phyloP scores from a whole-genome alignment of 768 basidiomycete species.

The Rhizopogon vulgaris region DNA sequence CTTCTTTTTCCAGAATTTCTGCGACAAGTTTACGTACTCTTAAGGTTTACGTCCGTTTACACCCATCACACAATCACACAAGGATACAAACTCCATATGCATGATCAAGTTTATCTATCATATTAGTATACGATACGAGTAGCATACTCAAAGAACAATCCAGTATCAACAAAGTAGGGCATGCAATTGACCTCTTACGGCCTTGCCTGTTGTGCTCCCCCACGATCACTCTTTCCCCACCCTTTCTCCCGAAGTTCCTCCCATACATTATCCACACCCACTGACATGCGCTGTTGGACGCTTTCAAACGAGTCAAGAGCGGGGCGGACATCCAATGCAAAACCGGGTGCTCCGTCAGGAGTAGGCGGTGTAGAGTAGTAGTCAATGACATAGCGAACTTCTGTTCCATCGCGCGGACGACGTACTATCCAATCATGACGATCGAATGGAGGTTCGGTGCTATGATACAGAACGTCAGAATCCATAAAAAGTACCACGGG shows the following conservation, averaged over 20 bases:
- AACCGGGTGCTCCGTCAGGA: slow-evolving; percentile 88
- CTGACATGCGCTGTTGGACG: slow-evolving; percentile 63
- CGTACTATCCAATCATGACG: slow-evolving; percentile 97
- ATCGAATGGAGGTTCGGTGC: slow-evolving; percentile 91
- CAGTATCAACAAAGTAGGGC: not conserved
- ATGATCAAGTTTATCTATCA: too few relatives aligned
- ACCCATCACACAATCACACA: too few relatives aligned
- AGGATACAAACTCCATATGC: too few relatives aligned
- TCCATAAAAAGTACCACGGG: not conserved
- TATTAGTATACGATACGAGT: too few relatives aligned
- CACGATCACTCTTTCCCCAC: slow-evolving; percentile 13
- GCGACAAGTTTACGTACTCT: too few relatives aligned
- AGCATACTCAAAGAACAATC: too few relatives aligned
- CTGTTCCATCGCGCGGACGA: slow-evolving; percentile 69
- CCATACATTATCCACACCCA: slow-evolving; percentile 70
- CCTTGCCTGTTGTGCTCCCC: not conserved
- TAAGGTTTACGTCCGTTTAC: too few relatives aligned
- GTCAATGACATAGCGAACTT: slow-evolving; percentile 95
- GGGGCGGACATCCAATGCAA: slow-evolving; percentile 91
- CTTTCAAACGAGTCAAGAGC: slow-evolving; percentile 84
- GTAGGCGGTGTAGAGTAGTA: slow-evolving; percentile 94
- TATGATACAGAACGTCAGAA: slow-evolving; percentile 24
- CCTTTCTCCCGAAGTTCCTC: slow-evolving; percentile 25
- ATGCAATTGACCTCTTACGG: not conserved
- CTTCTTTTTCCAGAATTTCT: too few relatives aligned